These are phyloP conservation scores for Aphanomyces stellatus DNA, from an alignment of 352 stramenopile species.

Conservation along the genomic window DNA sequence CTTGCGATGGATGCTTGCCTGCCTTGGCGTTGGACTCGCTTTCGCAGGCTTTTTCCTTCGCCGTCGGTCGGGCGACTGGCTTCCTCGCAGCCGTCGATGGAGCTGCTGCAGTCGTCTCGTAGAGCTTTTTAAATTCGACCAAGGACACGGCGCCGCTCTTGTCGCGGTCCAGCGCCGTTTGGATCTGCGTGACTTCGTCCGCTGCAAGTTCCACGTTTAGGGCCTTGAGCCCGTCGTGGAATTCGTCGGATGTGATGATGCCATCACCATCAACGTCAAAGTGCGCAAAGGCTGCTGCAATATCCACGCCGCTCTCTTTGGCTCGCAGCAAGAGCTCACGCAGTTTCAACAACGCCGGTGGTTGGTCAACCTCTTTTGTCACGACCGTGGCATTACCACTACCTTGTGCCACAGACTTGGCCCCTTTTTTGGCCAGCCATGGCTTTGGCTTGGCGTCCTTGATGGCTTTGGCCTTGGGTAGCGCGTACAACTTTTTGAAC, in stretches of 20 bases:
- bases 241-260: conserved; percentile 40
- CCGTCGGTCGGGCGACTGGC: neutral
- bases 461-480: neutral
- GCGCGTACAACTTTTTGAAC: conserved; percentile 45
- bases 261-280: conserved; percentile 48
- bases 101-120: no score
- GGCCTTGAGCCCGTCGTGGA: conserved; percentile 36
- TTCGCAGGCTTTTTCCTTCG: neutral
- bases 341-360: conserved; percentile 33
- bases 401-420: neutral
- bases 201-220: conserved; percentile 42
- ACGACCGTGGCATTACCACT: conserved; percentile 6
- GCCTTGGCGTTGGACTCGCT: neutral
- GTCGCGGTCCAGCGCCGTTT: conserved; percentile 43
- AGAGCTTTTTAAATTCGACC: conserved; percentile 51
- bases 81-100: no score
- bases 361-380: neutral
- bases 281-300: conserved; percentile 43
- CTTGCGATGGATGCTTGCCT: neutral
- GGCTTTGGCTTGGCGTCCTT: neutral
- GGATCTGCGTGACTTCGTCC: conserved; percentile 30
- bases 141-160: conserved; percentile 41
- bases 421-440: neutral
- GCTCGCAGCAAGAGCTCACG: conserved; percentile 39
- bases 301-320: conserved; percentile 35